Evolutionary conservation across 768 basidiomycete genomes (phyloP).

Genomic region (Russula sp.): DNA sequence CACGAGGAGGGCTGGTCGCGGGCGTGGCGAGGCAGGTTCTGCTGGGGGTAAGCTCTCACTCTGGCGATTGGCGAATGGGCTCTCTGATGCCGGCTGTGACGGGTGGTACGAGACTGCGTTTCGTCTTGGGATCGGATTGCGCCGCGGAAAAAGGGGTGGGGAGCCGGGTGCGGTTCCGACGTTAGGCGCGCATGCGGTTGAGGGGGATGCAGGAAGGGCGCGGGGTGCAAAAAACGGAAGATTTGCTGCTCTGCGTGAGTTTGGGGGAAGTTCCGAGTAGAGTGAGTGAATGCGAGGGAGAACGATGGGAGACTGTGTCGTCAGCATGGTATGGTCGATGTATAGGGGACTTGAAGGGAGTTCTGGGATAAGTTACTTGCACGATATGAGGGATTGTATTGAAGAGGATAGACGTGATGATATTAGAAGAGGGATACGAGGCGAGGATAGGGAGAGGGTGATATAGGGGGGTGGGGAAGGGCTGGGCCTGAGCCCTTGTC

Average conservation of each 20-base stretch:
- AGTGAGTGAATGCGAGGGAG: conserved; percentile 21
- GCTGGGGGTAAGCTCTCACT: neutral
- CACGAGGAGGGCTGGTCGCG: conserved; percentile 13
- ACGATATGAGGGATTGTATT: neutral
- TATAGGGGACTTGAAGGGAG: neutral
- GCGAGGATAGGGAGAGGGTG: neutral
- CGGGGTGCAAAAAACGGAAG: conserved; percentile 22
- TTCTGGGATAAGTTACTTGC: conserved; percentile 12
- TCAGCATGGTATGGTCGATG: conserved; percentile 18
- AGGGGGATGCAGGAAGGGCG: neutral
- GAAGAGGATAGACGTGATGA: neutral
- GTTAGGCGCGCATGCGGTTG: neutral
- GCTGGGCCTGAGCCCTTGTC: neutral
- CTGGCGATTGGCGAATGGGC: neutral
- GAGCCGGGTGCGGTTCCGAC: neutral
- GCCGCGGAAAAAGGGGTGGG: conserved; percentile 7
- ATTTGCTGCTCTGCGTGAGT: conserved; percentile 24
- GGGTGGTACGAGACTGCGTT: conserved; percentile 21
- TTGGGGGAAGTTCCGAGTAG: conserved; percentile 25
- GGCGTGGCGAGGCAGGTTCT: conserved; percentile 6
- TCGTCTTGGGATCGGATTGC: conserved; percentile 10
- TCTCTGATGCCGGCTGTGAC: conserved; percentile 7
- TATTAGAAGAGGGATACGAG: neutral
- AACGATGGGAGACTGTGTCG: conserved; percentile 16
- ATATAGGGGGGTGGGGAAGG: neutral